Conservation (phyloP, 73 alveolate species). For the Uronychia binucleata region DNA sequence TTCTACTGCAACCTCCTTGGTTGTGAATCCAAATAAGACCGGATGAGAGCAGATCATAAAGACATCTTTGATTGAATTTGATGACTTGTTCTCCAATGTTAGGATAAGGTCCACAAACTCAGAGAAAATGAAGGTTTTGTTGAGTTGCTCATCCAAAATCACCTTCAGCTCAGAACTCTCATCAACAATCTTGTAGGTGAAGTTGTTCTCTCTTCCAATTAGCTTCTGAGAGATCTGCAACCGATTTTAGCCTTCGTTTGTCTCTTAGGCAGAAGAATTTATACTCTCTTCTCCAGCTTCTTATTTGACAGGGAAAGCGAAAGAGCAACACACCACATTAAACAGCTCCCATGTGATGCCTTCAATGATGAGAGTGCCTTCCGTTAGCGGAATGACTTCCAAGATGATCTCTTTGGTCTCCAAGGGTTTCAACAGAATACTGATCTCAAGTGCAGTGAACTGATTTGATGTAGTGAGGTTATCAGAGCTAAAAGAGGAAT, state of each 20-base stretch:
- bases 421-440: conserved; percentile 16
- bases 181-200: conserved; percentile 26
- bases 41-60: conserved; percentile 49
- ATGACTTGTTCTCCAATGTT: conserved; percentile 8
- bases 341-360: conserved; percentile 60
- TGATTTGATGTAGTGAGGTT: neutral
- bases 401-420: conserved; percentile 44
- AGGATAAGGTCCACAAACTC: conserved; percentile 13
- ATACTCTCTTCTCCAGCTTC: conserved; percentile 1
- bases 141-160: conserved; percentile 3
- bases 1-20: conserved; percentile 18
- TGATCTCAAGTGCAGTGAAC: neutral
- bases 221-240: conserved; percentile 14
- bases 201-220: conserved; percentile 41
- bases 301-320: conserved; percentile 13
- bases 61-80: conserved; percentile 26
- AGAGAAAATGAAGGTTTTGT: conserved; percentile 22
- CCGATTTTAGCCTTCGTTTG: neutral
- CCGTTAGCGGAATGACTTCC: conserved; percentile 39
- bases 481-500: neutral
- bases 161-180: conserved; percentile 27
- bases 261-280: neutral
- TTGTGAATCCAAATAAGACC: conserved; percentile 43
- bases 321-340: conserved; percentile 50
- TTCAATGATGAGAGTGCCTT: conserved; percentile 46